Evolutionary conservation across 352 stramenopile genomes (phyloP).

Genomic region (Stramenopiles sp.): DNA sequence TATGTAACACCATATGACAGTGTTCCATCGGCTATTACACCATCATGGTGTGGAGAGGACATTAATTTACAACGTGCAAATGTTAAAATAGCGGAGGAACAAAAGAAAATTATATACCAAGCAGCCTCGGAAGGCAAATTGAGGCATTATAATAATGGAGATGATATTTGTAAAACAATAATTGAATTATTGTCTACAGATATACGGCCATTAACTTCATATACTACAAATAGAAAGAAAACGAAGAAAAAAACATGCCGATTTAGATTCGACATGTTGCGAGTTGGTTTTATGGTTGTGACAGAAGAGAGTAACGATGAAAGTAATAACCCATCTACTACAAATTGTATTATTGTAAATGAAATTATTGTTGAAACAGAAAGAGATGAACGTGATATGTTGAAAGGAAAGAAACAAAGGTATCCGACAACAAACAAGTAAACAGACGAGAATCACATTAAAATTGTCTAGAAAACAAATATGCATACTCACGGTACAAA

Average conservation of each 20-base stretch:
- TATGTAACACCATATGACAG: constrained; percentile 66
- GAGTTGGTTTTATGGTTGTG: neutral
- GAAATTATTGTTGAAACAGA: constrained; percentile 5
- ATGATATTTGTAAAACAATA: neutral
- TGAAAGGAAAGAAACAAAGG: neutral
- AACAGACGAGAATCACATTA: too few species aligned
- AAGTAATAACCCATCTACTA: too few species aligned
- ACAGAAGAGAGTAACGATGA: neutral
- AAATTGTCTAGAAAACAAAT: too few species aligned
- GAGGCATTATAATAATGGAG: neutral
- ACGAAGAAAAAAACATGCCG: neutral
- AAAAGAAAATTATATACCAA: neutral
- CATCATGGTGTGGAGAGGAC: neutral
- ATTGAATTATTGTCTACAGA: constrained; percentile 4
- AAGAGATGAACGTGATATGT: constrained; percentile 1
- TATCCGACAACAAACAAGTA: too few species aligned
- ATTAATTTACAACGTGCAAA: neutral
- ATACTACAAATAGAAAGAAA: neutral
- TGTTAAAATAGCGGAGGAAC: neutral
- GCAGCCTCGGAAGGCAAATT: neutral
- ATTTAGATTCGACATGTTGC: constrained; percentile 7
- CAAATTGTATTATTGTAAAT: neutral
- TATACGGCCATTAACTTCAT: constrained; percentile 3
- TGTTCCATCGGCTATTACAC: constrained; percentile 18
- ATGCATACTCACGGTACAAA: too few species aligned